Base-by-base conservation (phyloP, 2,329 filamentous ascomycete species). In the Colletotrichum chlorophyti region DNA sequence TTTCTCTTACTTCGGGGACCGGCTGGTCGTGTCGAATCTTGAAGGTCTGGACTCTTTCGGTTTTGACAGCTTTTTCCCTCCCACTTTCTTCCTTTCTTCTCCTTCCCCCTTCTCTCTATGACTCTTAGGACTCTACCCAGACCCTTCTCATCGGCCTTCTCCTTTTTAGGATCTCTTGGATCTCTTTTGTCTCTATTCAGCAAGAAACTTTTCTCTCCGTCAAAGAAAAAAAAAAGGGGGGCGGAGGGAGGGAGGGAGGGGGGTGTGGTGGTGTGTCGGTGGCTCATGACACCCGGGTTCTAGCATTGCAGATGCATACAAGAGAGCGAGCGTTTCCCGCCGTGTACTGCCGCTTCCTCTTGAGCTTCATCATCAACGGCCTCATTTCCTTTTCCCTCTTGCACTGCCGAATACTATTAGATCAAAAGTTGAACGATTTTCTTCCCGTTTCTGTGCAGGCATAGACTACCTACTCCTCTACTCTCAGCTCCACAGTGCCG, bases 361-460 rank as follows among this genome's bases (percentile, higher is more conserved):
- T 24, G 9, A n/a, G n/a, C 35, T 31, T 31, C 46, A 49, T 17
- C 17, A 12, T 19, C 35, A 23, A 24, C 24, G n/a, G n/a, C n/a
- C n/a, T n/a, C n/a, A n/a, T n/a, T n/a, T n/a, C n/a, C n/a, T n/a
- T n/a, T 40, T 40, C 34, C 17, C 34, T 49, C 12, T 40, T n/a
- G n/a, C n/a, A n/a, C n/a, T n/a, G n/a, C n/a, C n/a, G 27, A 34
- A 45, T 35, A 43, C 21, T 12, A 52, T 29, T n/a, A n/a, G n/a
- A n/a, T n/a, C n/a, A n/a, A 43, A 15, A 32, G 38, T 21, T 17
- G 14, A 6, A 24, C 23, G 15, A 19, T 35, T n/a, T 19, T 32
- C 27, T 15, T 43, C 27, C 21, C 21, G 41, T 27, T 35, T 55
- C 55, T 55, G 55, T 59, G 55, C 51, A 59, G 55, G 38, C 38